Evolutionary conservation across 1,284 basidiomycete species (phyloP).

Genomic region (Ustilago tritici): DNA sequence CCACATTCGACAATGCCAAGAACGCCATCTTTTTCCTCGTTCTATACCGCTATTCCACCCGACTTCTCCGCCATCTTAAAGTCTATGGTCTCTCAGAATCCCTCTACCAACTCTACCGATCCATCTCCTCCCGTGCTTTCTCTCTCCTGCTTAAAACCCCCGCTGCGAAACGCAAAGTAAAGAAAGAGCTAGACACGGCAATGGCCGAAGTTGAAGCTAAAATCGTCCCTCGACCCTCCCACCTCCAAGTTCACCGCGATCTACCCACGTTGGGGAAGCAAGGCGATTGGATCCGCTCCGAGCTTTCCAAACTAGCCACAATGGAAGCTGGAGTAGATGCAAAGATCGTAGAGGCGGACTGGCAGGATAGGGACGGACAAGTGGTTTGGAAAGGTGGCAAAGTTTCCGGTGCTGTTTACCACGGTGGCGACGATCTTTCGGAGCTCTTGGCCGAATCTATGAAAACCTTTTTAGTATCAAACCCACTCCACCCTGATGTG

Average conservation of each 20-base stretch:
- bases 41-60: conserved; percentile 45
- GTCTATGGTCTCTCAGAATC: conserved; percentile 57
- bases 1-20: conserved; percentile 55
- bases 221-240: conserved; percentile 54
- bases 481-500: conserved; percentile 93
- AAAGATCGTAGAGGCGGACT: conserved; percentile 34
- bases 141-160: conserved; percentile 60
- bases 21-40: conserved; percentile 59
- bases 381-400: conserved; percentile 64
- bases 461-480: conserved; percentile 72
- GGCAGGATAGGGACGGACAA: conserved; percentile 56
- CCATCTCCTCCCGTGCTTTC: conserved; percentile 48
- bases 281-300: conserved; percentile 56
- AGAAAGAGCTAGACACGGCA: conserved; percentile 61
- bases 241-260: conserved; percentile 44
- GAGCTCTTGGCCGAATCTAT: conserved; percentile 62
- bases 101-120: conserved; percentile 57
- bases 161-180: conserved; percentile 58
- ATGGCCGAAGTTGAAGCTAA: conserved; percentile 62
- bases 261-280: conserved; percentile 62
- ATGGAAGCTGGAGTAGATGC: conserved; percentile 54
- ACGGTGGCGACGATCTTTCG: conserved; percentile 66
- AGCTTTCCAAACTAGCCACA: conserved; percentile 58
- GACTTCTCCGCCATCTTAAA: conserved; percentile 57
- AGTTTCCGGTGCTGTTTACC: conserved; percentile 69